phyloP scores from a whole-genome alignment of 176 grass and related monocot species.

The Rhipidocladum racemiflorum region DNA sequence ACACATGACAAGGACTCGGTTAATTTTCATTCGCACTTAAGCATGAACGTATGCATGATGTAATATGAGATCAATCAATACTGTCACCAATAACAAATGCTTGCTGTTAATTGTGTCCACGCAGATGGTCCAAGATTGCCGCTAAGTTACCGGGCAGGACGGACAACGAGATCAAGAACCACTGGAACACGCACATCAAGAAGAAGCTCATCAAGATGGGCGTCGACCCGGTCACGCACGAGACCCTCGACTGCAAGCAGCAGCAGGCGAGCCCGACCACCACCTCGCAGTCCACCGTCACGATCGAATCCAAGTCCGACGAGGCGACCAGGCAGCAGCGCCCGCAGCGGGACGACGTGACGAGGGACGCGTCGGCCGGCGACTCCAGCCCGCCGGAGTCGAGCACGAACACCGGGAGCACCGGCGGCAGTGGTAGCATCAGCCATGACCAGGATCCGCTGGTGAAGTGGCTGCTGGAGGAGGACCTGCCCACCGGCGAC shows the following conservation, averaged over 20 bases:
- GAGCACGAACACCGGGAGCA: constrained; percentile 28
- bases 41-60: constrained; percentile 6
- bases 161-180: constrained; percentile 98
- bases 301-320: constrained; percentile 45
- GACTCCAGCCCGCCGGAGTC: constrained; percentile 45
- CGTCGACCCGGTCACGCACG: constrained; percentile 79
- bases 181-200: constrained; percentile 99
- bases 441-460: constrained; percentile 47
- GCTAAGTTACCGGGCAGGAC: constrained; percentile 83
- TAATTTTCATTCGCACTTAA: not conserved
- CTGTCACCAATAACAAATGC: not conserved
- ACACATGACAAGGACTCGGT: not conserved
- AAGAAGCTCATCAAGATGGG: constrained; percentile 94
- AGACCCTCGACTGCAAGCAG: constrained; percentile 32
- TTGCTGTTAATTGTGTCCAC: not conserved
- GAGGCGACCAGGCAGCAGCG: constrained; percentile 6
- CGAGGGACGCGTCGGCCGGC: not conserved
- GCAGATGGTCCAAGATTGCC: constrained; percentile 92
- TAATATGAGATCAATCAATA: not conserved
- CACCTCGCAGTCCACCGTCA: constrained; percentile 40
- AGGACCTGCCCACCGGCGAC: constrained; percentile 49
- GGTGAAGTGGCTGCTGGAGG: constrained; percentile 60
- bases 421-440: not conserved
- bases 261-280: constrained; percentile 29
- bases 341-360: not conserved